These are phyloP conservation scores for Coniella vitis DNA, from an alignment of 2,329 filamentous ascomycete genomes.

Conservation along the genomic window DNA sequence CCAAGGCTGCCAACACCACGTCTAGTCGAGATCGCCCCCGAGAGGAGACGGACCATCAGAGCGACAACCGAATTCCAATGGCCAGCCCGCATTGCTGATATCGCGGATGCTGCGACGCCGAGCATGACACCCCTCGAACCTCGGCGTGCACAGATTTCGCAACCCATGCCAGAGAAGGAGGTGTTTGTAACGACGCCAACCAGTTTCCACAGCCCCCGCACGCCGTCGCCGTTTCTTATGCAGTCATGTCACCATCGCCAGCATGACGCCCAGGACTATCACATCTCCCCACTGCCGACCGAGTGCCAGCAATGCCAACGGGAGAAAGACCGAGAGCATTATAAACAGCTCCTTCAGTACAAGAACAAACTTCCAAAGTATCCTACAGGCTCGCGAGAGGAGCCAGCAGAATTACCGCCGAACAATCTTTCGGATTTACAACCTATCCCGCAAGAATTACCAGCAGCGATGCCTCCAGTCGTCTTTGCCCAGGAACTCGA, in stretches of 20 bases:
- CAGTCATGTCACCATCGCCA: background rate
- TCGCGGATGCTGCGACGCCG: background rate
- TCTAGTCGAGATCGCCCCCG: conserved; percentile 1
- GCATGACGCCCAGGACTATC: background rate
- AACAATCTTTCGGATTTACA: background rate
- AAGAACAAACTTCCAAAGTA: background rate
- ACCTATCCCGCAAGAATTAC: conserved; percentile 5
- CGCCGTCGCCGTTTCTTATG: conserved; percentile 1
- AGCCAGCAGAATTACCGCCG: conserved; percentile 3
- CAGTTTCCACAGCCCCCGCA: conserved; percentile 3
- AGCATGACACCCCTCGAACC: conserved; percentile 4
- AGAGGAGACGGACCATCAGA: background rate
- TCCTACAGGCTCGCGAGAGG: background rate
- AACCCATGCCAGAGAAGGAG: conserved; percentile 4
- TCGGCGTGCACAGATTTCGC: background rate
- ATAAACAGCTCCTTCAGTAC: background rate
- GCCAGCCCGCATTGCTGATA: conserved; percentile 8
- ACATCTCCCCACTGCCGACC: conserved; percentile 1
- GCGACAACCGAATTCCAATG: conserved; percentile 11
- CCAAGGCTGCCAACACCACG: conserved; percentile 4
- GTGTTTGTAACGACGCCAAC: conserved; percentile 2
- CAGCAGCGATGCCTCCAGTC: conserved; percentile 1
- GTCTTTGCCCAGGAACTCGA: conserved; percentile 2
- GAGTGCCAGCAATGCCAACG: background rate
- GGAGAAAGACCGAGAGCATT: background rate